Percentiles rank a stretch among this genome's conserved stretches.
These are phyloP conservation scores for Endotrypanum monterogeii DNA, from an alignment of 208 protist genomes.

Conservation along the genomic window DNA sequence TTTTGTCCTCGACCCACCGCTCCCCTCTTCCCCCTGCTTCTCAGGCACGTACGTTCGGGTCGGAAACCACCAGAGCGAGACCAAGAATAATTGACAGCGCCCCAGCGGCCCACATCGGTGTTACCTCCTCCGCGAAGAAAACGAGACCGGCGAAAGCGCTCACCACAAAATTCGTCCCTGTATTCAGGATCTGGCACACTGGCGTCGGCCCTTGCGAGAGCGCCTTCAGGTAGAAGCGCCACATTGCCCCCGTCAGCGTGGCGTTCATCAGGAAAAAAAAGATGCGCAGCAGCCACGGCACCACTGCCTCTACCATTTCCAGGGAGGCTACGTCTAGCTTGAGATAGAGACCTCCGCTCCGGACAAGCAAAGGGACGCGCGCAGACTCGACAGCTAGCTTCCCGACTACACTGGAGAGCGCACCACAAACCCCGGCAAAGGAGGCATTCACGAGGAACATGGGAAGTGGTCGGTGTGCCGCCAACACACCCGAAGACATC, in stretches of 20 bases:
- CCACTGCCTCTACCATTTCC: constrained; percentile 19
- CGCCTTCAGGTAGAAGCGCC: constrained; percentile 84
- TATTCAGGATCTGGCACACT: constrained; percentile 85
- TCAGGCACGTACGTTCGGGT: constrained; percentile 37
- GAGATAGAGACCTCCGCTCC: constrained; percentile 7
- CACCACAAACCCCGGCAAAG: constrained; percentile 71
- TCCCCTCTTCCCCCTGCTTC: not conserved
- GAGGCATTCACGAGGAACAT: constrained; percentile 70
- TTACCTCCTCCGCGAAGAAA: constrained; percentile 78
- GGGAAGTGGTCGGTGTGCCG: not conserved
- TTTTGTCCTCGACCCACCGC: too few species aligned
- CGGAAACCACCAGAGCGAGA: constrained; percentile 70
- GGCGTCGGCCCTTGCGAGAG: constrained; percentile 82
- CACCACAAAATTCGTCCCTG: constrained; percentile 80
- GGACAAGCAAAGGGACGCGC: constrained; percentile 25
- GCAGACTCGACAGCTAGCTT: constrained; percentile 64
- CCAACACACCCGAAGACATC: not conserved
- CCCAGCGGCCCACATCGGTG: constrained; percentile 56
- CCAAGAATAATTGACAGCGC: constrained; percentile 70
- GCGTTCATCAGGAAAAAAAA: constrained; percentile 57
- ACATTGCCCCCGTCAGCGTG: constrained; percentile 82
- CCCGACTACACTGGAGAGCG: constrained; percentile 69
- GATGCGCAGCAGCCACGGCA: constrained; percentile 45
- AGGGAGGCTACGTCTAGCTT: constrained; percentile 16
- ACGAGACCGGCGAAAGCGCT: constrained; percentile 71